Conservation (phyloP, 208 protist genomes). For the Angomonas ambiguus region DNA sequence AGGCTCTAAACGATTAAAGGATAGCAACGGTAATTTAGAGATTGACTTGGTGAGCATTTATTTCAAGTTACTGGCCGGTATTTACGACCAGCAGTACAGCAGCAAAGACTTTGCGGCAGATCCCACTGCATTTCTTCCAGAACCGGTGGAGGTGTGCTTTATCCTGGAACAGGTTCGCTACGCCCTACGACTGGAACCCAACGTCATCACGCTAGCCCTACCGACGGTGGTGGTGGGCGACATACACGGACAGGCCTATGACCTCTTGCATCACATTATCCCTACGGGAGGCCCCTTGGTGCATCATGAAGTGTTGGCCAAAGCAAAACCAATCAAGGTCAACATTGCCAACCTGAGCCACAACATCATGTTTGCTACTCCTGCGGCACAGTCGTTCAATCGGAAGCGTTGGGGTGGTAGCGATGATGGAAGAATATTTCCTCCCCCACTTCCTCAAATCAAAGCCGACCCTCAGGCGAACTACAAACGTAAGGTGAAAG, state of each 20-base stretch:
- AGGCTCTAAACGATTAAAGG: background rate
- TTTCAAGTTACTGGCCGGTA: slow-evolving; percentile 35
- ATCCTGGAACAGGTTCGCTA: slow-evolving; percentile 61
- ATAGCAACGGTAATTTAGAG: background rate
- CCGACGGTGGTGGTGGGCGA: slow-evolving; percentile 88
- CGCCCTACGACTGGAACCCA: slow-evolving; percentile 90
- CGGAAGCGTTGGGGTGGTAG: no score
- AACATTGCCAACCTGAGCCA: background rate
- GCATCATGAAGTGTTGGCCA: slow-evolving; percentile 16
- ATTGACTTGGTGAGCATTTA: slow-evolving; percentile 54
- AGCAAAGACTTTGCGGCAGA: background rate
- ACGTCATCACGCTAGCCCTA: slow-evolving; percentile 95
- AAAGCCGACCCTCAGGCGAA: background rate
- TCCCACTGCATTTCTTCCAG: slow-evolving; percentile 45
- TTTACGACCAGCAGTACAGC: background rate
- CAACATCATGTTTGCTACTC: no score
- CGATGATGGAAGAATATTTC: no score
- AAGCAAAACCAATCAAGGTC: background rate
- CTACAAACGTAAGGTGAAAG: background rate
- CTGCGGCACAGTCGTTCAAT: no score
- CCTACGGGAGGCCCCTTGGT: slow-evolving; percentile 56
- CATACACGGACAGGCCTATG: slow-evolving; percentile 80
- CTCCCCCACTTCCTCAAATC: background rate
- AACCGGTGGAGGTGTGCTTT: slow-evolving; percentile 69
- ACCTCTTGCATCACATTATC: slow-evolving; percentile 68